phyloP scores from a whole-genome alignment of 2,329 filamentous ascomycete species.

The Aspergillus quadricinctus region DNA sequence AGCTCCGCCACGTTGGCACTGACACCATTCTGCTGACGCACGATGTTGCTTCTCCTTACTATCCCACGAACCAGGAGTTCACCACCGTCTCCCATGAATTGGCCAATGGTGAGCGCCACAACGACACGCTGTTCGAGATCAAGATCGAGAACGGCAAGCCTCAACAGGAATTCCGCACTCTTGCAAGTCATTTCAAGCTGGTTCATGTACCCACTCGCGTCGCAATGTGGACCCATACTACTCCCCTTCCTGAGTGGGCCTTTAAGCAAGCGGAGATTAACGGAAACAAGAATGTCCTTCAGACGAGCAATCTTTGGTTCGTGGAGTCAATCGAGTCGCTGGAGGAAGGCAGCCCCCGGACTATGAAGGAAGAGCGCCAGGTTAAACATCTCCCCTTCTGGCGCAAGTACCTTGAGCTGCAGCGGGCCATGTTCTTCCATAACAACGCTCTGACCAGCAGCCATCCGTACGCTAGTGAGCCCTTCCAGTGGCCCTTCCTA shows the following conservation, averaged over 20 bases:
- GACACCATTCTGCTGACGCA: conserved; percentile 85
- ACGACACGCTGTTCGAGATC: conserved; percentile 91
- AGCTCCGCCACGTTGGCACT: conserved; percentile 81
- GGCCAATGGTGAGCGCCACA: conserved; percentile 67
- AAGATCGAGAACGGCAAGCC: conserved; percentile 81
- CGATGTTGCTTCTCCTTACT: conserved; percentile 94
- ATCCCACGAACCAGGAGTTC: conserved; percentile 97
- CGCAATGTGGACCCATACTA: conserved; percentile 98
- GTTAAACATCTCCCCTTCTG: conserved; percentile 84
- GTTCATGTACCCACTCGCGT: conserved; percentile 93
- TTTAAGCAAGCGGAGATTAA: conserved; percentile 99
- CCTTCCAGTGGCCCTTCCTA: conserved; percentile 97
- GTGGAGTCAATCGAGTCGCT: conserved; percentile 87
- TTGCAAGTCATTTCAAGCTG: conserved; percentile 92
- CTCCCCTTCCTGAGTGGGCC: conserved; percentile 92
- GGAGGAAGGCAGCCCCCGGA: conserved; percentile 64
- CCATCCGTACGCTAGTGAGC: conserved; percentile 91
- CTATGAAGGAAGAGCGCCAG: conserved; percentile 69
- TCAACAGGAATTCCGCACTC: conserved; percentile 79
- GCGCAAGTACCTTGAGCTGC: conserved; percentile 91
- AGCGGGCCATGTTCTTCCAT: conserved; percentile 98
- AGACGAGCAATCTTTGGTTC: conserved; percentile 90
- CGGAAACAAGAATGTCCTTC: conserved; percentile 90
- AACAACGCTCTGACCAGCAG: conserved; percentile 97
- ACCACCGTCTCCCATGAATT: conserved; percentile 73